Conservation (phyloP, 148 eudicot genomes). For the Limonium bicolor region DNA sequence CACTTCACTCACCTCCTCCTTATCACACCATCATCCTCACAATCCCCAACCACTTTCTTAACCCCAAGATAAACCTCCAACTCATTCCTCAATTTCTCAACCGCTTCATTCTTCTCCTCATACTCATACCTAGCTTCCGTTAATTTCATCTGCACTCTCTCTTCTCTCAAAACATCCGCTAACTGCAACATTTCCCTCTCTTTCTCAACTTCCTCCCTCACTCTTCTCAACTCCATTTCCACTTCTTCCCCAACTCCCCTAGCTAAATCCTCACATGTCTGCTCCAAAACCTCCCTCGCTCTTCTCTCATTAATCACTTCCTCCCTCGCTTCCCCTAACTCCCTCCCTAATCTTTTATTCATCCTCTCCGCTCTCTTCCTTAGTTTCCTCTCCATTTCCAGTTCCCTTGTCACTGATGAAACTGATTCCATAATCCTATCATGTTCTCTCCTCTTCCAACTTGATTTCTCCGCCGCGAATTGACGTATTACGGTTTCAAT, state of each 20-base stretch:
- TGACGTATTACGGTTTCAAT: slow-evolving; percentile 20
- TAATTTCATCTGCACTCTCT: slow-evolving; percentile 93
- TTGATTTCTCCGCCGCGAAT: slow-evolving; percentile 45
- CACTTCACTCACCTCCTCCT: too few relatives aligned
- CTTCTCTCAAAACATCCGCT: slow-evolving; percentile 80
- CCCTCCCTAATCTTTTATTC: slow-evolving; percentile 68
- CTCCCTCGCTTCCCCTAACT: slow-evolving; percentile 42
- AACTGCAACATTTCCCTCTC: slow-evolving; percentile 84
- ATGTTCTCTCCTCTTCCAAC: slow-evolving; percentile 45
- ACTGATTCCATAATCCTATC: slow-evolving; percentile 37
- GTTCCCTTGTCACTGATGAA: slow-evolving; percentile 35
- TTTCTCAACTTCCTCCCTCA: slow-evolving; percentile 59
- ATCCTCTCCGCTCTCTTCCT: slow-evolving; percentile 64
- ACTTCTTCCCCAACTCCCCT: slow-evolving; percentile 64
- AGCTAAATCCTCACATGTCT: slow-evolving; percentile 77
- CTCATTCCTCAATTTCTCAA: slow-evolving; percentile 51
- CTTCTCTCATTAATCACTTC: slow-evolving; percentile 53
- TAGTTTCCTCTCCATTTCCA: slow-evolving; percentile 54
- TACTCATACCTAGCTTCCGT: slow-evolving; percentile 66
- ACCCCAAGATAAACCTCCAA: slow-evolving; percentile 30
- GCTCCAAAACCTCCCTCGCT: slow-evolving; percentile 66
- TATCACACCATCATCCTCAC: slow-evolving; percentile 2
- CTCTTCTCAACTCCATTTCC: slow-evolving; percentile 41
- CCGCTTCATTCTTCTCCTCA: slow-evolving; percentile 69
- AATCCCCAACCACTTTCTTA: slow-evolving; percentile 13